Percentiles rank a stretch among this genome's conserved stretches.
Conservation (phyloP, 257 asterid genomes). For the Plantago major region DNA sequence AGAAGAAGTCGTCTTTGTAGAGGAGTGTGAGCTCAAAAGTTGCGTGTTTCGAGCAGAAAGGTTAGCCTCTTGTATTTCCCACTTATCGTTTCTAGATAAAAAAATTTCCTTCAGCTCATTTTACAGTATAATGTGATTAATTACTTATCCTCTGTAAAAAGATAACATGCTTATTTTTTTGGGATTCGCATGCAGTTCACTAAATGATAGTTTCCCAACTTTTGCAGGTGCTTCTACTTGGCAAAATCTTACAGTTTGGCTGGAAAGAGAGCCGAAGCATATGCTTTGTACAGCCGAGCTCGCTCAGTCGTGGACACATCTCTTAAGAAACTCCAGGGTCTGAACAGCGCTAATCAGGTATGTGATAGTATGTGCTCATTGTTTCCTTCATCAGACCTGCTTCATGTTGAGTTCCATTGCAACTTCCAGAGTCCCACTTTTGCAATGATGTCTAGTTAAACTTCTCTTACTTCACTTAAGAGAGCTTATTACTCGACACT, state of each 20-base stretch:
- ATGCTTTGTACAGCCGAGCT: conserved; percentile 66
- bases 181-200: conserved; percentile 8
- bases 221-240: conserved; percentile 89
- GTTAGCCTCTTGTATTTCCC: conserved; percentile 30
- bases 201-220: conserved; percentile 20
- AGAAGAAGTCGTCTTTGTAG: conserved; percentile 81
- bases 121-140: neutral
- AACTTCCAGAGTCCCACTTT: too few relatives aligned
- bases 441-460: too few relatives aligned
- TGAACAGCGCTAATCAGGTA: conserved; percentile 58
- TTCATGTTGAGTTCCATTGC: too few relatives aligned
- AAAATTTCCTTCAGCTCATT: too few relatives aligned
- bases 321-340: conserved; percentile 51
- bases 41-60: conserved; percentile 77
- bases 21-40: conserved; percentile 75
- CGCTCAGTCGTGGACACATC: conserved; percentile 61
- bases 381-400: too few relatives aligned
- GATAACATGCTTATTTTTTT: neutral
- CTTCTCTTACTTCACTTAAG: too few relatives aligned
- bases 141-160: neutral
- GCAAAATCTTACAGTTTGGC: conserved; percentile 92
- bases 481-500: neutral
- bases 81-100: neutral
- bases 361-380: neutral
- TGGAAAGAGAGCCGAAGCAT: conserved; percentile 93